Percentiles rank a stretch among this genome's conserved stretches.
These are phyloP conservation scores for Aspergillus saccharolyticus DNA, from an alignment of 495 filamentous ascomycete genomes.

Conservation along the genomic window DNA sequence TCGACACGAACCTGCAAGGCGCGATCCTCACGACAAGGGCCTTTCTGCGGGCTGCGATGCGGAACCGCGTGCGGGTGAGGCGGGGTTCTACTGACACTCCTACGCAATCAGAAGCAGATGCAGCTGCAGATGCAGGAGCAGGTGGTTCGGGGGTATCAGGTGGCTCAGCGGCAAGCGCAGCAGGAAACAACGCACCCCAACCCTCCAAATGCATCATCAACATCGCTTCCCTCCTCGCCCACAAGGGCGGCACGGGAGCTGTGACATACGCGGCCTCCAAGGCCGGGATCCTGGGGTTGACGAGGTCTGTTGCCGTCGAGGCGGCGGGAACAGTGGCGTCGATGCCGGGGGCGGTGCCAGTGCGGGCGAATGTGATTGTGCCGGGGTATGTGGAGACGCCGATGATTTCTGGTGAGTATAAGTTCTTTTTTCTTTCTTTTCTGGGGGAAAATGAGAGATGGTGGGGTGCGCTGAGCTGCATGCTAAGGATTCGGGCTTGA, in stretches of 20 bases:
- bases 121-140: too few relatives aligned
- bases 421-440: not conserved
- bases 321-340: conserved; percentile 52
- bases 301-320: conserved; percentile 62
- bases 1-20: conserved; percentile 67
- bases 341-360: conserved; percentile 32
- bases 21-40: conserved; percentile 60
- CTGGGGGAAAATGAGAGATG: not conserved
- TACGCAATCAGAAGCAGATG: conserved; percentile 17
- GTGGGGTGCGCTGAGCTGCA: too few relatives aligned
- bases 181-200: not conserved
- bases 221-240: conserved; percentile 64
- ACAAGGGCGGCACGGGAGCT: conserved; percentile 58
- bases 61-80: conserved; percentile 19
- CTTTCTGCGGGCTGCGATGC: conserved; percentile 44
- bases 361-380: conserved; percentile 75
- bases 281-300: conserved; percentile 73
- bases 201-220: conserved; percentile 68
- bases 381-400: conserved; percentile 77
- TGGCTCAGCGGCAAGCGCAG: conserved; percentile 1
- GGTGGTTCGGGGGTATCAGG: too few relatives aligned
- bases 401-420: conserved; percentile 68
- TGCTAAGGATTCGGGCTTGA: too few relatives aligned
- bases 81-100: too few relatives aligned
- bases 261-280: conserved; percentile 75